Conservation (phyloP, 345 rosid species). For the Camelina laxa region DNA sequence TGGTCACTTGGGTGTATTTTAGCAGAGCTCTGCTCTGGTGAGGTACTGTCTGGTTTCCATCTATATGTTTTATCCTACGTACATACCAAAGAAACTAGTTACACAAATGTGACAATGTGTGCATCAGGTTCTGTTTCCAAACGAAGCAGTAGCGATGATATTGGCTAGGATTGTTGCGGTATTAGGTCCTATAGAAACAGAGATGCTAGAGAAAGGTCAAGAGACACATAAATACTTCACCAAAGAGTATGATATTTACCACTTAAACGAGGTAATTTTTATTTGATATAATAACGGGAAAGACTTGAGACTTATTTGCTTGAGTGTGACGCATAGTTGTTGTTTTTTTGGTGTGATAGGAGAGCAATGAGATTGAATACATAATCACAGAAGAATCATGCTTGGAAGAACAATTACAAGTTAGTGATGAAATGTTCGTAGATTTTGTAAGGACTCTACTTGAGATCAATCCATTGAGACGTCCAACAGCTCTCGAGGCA, state of each 20-base stretch:
- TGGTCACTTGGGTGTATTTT: slow-evolving; percentile 98
- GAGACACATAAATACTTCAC: slow-evolving; percentile 89
- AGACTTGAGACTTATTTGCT: background rate
- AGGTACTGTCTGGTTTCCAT: slow-evolving; percentile 52
- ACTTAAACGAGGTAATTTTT: slow-evolving; percentile 65
- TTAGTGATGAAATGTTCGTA: slow-evolving; percentile 57
- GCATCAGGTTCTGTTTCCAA: slow-evolving; percentile 86
- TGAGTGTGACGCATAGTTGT: slow-evolving; percentile 27
- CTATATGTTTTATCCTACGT: background rate
- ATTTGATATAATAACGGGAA: background rate
- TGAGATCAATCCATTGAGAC: slow-evolving; percentile 73
- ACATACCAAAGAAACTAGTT: background rate
- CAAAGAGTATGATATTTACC: slow-evolving; percentile 71
- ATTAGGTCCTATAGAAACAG: slow-evolving; percentile 77
- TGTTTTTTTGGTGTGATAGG: slow-evolving; percentile 51
- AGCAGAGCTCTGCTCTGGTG: slow-evolving; percentile 91
- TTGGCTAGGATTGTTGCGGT: slow-evolving; percentile 74
- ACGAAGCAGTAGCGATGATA: slow-evolving; percentile 76
- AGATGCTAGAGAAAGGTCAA: slow-evolving; percentile 80
- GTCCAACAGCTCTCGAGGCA: slow-evolving; percentile 85
- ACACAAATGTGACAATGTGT: background rate
- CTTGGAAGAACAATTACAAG: slow-evolving; percentile 65
- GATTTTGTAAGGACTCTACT: slow-evolving; percentile 75
- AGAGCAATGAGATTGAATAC: slow-evolving; percentile 75
- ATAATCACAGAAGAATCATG: slow-evolving; percentile 71